Base-by-base conservation (phyloP, 2,329 filamentous ascomycete genomes). In the Coniochaeta sp. region DNA sequence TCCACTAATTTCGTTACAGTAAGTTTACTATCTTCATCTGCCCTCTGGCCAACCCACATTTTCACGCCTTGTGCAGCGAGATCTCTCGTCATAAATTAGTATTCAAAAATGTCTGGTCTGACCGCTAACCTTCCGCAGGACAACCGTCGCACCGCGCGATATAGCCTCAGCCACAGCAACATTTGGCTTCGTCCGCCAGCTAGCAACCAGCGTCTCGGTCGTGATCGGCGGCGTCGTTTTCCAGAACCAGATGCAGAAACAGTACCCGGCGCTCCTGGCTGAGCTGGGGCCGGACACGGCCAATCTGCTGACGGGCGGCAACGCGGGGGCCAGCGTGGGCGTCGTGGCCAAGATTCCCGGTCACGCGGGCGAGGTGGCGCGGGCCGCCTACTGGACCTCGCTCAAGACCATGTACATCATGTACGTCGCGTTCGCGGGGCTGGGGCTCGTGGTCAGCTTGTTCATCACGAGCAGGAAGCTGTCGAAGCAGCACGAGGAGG, bases 91-190 rank as follows among this genome's bases (percentile, higher is more conserved):
- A 12, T 36, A 12, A 36, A 36, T 12, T 12, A 36, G 34, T 36
- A 14, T 12, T 36, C 30, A 5, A 6, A 32, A 12, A 3, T 36
- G 14, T 12, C 34, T 36, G 34, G 14, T 12, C 34, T 36, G 34
- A 36, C 14, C 19, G 14, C 47, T 52, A n/a, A 52, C 26, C 8
- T 22, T 52, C 26, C 26, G 4, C 26, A 52, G 47, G 22, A 80
- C 83, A 3, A 81, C 80, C 14, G 83, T 89, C 42, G 75, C 78
- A 17, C 80, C 79, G 7, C 72, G 77, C 12, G 86, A 89, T 60
- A 83, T 88, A 58, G 85, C 85, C 2, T 81, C 83, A 1, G 86
- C 84, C 16, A 88, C 85, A 0, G 80, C 83, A 0, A 85, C 84
- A 2, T 86, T 86, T 67, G 75, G 77, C 12, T 88, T 88, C 67